These are phyloP conservation scores for Apiospora aurea DNA, from an alignment of 2,329 filamentous ascomycete species.

Conservation along the genomic window DNA sequence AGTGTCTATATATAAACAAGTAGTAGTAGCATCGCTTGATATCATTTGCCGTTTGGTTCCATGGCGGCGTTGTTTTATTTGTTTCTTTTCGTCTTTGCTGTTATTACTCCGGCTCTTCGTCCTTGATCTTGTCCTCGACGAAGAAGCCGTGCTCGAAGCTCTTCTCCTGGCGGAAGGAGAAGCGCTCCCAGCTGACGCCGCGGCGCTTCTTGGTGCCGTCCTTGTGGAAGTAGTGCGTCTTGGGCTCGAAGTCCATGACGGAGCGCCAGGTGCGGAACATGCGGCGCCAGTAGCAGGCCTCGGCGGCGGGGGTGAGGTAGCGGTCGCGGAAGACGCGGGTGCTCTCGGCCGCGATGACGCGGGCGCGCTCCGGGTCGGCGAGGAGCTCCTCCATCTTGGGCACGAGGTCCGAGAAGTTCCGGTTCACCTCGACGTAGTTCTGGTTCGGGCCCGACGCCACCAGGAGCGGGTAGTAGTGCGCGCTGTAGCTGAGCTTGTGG, in stretches of 20 bases:
- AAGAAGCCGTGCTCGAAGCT: constrained; percentile 35
- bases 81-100: neutral
- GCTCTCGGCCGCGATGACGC: constrained; percentile 56
- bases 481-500: constrained; percentile 55
- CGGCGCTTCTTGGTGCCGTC: constrained; percentile 32
- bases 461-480: constrained; percentile 56
- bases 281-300: constrained; percentile 61
- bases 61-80: neutral
- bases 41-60: neutral
- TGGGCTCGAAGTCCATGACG: constrained; percentile 36
- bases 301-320: constrained; percentile 61
- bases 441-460: constrained; percentile 52
- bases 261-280: constrained; percentile 33
- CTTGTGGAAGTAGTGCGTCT: constrained; percentile 29
- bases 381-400: constrained; percentile 49
- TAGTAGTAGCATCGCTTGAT: neutral
- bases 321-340: constrained; percentile 56
- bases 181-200: constrained; percentile 40
- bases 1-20: no score
- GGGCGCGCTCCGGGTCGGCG: constrained; percentile 50
- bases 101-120: constrained; percentile 24
- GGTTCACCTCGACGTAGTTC: constrained; percentile 56
- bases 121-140: constrained; percentile 30
- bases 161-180: constrained; percentile 35
- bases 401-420: constrained; percentile 50